Evolutionary conservation across 257 asterid genomes (phyloP).

Genomic region (Asclepias syriaca): DNA sequence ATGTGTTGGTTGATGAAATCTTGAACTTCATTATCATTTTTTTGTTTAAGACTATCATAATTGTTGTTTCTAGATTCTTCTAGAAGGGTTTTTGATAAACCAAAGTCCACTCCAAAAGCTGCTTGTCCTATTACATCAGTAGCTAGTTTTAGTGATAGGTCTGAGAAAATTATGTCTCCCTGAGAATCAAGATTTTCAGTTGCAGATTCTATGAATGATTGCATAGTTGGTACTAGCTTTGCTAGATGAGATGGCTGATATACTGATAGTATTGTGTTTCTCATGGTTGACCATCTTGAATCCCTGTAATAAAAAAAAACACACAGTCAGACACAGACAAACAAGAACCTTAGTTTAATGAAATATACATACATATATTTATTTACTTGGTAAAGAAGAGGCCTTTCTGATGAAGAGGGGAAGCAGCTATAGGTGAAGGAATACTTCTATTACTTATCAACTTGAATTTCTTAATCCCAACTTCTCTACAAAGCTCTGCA

Average conservation of each 20-base stretch:
- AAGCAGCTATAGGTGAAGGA: slow-evolving; percentile 88
- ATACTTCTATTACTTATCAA: slow-evolving; percentile 75
- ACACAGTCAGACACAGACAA: neutral
- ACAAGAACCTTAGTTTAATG: neutral
- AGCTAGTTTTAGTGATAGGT: slow-evolving; percentile 77
- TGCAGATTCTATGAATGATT: slow-evolving; percentile 57
- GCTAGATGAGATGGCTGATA: slow-evolving; percentile 95
- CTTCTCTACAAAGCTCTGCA: slow-evolving; percentile 88
- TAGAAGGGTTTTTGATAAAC: slow-evolving; percentile 54
- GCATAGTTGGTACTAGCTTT: slow-evolving; percentile 80
- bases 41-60: slow-evolving; percentile 8
- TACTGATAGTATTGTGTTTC: slow-evolving; percentile 74
- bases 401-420: slow-evolving; percentile 96
- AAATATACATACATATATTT: slow-evolving; percentile 7
- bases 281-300: slow-evolving; percentile 84
- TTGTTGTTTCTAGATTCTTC: slow-evolving; percentile 5
- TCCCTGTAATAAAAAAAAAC: slow-evolving; percentile 41
- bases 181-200: slow-evolving; percentile 48
- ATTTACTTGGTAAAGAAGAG: slow-evolving; percentile 69
- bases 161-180: slow-evolving; percentile 59
- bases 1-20: slow-evolving; percentile 81
- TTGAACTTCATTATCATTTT: slow-evolving; percentile 41
- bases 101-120: slow-evolving; percentile 88
- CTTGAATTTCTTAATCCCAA: slow-evolving; percentile 83
- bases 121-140: slow-evolving; percentile 89